Base-by-base conservation (phyloP, 441 rosid species). In the Rhodomyrtus psidioides region DNA sequence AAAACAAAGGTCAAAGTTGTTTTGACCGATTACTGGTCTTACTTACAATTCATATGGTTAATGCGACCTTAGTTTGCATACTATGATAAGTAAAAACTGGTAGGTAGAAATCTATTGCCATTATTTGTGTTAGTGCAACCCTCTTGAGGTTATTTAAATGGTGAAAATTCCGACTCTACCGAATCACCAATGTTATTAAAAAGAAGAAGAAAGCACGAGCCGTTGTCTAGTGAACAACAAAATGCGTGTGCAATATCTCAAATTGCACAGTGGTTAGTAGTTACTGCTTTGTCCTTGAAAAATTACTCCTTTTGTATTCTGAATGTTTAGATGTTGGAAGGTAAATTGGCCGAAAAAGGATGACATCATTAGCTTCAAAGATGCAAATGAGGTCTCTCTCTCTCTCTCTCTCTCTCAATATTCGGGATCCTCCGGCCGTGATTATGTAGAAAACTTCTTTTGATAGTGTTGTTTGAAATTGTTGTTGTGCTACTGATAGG, bases 321-420 rank as follows among this genome's bases (percentile, higher is more conserved):
- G 19, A 46, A 87, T 4, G 76, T 21, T 3, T 87, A 90, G 91
- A 85, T 90, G 89, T 60, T 90, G 90, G 91, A 81, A 44, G 19
- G 91, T 90, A 53, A 60, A 17, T 42, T 90, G 91, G 90, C 91
- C 90, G 7, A 83, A 87, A 87, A 90, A 88, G 76, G 88, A 87
- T 44, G 86, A 85, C 12, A 58, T 59, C 23, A 9, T 44, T 84
- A 57, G 42, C 83, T 85, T 85, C 81, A 90, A 90, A 24, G 91
- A 90, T 87, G 90, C 91, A 83, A 90, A 87, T 74, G 91, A 90
- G 91, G 91, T 90, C n/a, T 70, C 79, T n/a, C n/a, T n/a, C n/a
- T n/a, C n/a, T n/a, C 44, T 62, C 46, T 65, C 76, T 65, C 79
- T 19, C 76, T 9, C 51, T 2, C 26, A 0, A 21, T 39, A 70